Evolutionary conservation across 2,329 filamentous ascomycete species (phyloP).

Genomic region (Pseudocercospora fuligena): DNA sequence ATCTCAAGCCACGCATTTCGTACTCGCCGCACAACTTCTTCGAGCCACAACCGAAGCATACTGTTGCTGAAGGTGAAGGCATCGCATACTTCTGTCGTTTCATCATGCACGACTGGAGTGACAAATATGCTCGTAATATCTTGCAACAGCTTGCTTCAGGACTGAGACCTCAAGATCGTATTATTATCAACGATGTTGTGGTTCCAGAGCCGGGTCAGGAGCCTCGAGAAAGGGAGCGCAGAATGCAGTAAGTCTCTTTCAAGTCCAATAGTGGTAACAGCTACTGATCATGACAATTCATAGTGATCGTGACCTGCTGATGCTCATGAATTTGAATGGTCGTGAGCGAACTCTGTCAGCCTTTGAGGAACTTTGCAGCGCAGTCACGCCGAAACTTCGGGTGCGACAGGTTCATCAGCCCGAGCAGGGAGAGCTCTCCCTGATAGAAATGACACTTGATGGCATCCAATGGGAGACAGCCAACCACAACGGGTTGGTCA

Average conservation of each 20-base stretch:
- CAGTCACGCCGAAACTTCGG: constrained; percentile 26
- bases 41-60: constrained; percentile 21
- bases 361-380: constrained; percentile 27
- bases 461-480: background rate
- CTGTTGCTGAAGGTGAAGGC: constrained; percentile 14
- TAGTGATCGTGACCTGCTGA: constrained; percentile 31
- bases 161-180: constrained; percentile 26
- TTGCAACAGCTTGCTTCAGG: constrained; percentile 25
- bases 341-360: constrained; percentile 29
- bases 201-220: constrained; percentile 28
- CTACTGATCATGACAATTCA: background rate
- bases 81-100: constrained; percentile 30
- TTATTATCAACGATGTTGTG: constrained; percentile 33
- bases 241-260: constrained; percentile 25
- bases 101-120: constrained; percentile 33
- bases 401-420: constrained; percentile 23
- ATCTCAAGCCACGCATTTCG: constrained; percentile 20
- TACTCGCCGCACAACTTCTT: constrained; percentile 29
- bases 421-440: constrained; percentile 28
- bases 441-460: constrained; percentile 28
- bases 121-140: constrained; percentile 33
- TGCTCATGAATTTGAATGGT: constrained; percentile 34
- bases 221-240: constrained; percentile 27
- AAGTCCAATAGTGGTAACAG: too few relatives aligned
- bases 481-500: background rate